Evolutionary conservation across 345 rosid species (phyloP).

Genomic region (Eucalyptus rudis): DNA sequence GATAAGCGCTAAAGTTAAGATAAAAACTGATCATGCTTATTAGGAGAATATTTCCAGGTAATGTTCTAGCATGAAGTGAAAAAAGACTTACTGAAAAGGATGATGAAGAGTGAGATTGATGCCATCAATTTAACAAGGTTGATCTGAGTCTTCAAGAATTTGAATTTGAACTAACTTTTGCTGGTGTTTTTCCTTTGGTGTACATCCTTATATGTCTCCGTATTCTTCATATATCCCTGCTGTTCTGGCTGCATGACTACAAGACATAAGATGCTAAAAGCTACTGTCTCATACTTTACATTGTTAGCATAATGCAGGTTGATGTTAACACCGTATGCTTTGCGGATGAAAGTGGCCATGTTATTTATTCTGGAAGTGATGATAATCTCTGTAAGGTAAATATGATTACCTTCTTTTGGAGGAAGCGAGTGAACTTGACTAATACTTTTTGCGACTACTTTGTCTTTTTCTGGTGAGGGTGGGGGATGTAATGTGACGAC

Average conservation of each 20-base stretch:
- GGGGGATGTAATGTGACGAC: not conserved
- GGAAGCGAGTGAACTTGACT: not conserved
- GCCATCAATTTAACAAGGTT: not conserved
- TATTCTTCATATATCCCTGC: not conserved
- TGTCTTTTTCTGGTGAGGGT: not conserved
- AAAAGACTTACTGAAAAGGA: not conserved
- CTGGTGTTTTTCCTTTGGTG: not conserved
- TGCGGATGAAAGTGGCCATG: constrained; percentile 58
- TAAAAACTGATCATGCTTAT: not conserved
- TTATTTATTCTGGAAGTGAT: constrained; percentile 60
- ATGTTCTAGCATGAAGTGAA: not conserved
- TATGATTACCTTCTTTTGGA: not conserved
- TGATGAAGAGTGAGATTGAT: not conserved
- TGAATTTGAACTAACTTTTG: not conserved
- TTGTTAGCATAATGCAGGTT: constrained; percentile 14
- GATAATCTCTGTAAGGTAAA: constrained; percentile 51
- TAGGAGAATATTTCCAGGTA: not conserved
- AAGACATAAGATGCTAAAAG: not conserved
- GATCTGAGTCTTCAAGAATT: not conserved
- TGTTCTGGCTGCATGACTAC: not conserved
- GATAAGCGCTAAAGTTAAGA: not conserved
- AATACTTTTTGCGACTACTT: not conserved
- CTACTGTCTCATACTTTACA: not conserved
- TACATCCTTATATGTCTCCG: not conserved
- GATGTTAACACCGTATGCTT: constrained; percentile 71